Base-by-base conservation (phyloP, 75 land plant genomes). In the Sequoia sempervirens region DNA sequence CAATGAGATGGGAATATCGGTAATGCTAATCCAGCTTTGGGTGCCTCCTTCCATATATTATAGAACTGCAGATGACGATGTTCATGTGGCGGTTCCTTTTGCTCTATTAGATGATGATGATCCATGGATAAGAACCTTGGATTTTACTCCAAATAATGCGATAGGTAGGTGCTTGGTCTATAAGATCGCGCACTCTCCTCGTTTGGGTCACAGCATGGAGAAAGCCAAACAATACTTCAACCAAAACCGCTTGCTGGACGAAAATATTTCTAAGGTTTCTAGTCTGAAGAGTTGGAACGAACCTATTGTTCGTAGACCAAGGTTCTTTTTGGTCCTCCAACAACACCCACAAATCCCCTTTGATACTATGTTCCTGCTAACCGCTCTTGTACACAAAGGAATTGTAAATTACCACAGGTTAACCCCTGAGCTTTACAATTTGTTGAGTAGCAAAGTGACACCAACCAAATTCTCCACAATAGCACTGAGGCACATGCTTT, bases 51-150 rank as follows among this genome's bases (percentile, higher is more conserved):
- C 36, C 15, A 82, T 96, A 20, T 93, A 70, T 69, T 96, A 94
- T 86, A 83, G 98, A 75, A 96, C 95, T 14, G 93, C 95, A 9
- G 95, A 91, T 85, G 98, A 93, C 83, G 95, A 93, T 82, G 89
- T 96, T 26, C 86, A 90, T 76, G 86, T 79, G 23, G 40, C 89
- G 1, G 88, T 91, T 34, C 90, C 93, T 10, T 88, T 80, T 52
- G 86, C 90, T 84, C 46, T 94, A 83, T 86, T 92, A 52, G 98
- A 96, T 86, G 98, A 96, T 82, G 96, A 94, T 68, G 98, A 96
- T 88, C 98, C 94, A 0, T 95, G 97, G 99, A 95, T 95, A 52
- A 86, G 99, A 34, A 93, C 93, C 4, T 83, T 91, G 26, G 99
- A 97, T 84, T 95, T 97, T 84, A 93, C 99, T 0, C 80, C 84